These are phyloP conservation scores for Durusdinium trenchii DNA, from an alignment of 73 alveolate genomes.

Conservation along the genomic window DNA sequence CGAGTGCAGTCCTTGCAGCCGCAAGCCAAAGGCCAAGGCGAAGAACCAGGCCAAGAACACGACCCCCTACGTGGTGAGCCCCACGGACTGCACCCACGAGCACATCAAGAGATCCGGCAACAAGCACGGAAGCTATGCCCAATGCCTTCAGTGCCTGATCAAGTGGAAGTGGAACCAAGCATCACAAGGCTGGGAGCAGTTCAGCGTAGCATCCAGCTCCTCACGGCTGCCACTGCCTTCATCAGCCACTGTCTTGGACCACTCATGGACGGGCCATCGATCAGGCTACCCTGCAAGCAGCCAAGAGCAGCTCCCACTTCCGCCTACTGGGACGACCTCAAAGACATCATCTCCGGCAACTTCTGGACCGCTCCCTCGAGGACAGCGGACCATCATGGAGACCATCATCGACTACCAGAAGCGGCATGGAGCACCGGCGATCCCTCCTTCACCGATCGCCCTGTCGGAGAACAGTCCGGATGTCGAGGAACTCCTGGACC, in stretches of 20 bases:
- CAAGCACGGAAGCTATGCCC: neutral
- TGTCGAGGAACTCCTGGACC: too few species aligned
- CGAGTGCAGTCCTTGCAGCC: neutral
- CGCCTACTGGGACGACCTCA: neutral
- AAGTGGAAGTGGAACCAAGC: neutral
- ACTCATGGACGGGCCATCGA: neutral
- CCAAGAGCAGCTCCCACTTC: neutral
- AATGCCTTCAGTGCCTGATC: neutral
- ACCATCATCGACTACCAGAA: neutral
- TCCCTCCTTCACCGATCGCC: neutral
- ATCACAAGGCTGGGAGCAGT: neutral
- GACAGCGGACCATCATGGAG: neutral
- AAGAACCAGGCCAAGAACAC: neutral
- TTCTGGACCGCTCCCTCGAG: neutral
- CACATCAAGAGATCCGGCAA: neutral
- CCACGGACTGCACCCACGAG: neutral
- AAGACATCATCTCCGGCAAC: neutral
- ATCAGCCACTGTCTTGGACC: neutral
- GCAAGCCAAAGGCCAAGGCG: neutral
- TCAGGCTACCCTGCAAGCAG: neutral
- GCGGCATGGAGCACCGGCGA: neutral
- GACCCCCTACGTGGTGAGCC: neutral
- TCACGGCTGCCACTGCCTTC: neutral
- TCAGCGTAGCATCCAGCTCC: neutral
- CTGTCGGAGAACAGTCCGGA: too few species aligned